Conservation (phyloP, 108 stramenopile genomes). For the Cyclotella choctawhatcheeana region DNA sequence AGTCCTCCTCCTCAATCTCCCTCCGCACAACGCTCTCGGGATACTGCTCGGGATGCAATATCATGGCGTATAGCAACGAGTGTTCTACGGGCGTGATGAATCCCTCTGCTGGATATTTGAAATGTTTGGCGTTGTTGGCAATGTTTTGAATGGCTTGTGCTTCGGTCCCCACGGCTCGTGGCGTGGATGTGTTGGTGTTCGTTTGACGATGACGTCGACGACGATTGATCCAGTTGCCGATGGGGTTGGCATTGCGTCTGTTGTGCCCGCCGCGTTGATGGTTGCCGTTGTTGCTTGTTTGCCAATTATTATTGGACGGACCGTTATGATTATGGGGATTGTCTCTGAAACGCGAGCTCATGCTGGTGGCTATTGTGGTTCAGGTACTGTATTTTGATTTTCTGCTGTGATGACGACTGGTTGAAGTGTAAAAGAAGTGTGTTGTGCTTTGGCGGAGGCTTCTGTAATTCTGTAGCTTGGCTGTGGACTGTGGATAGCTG, state of each 20-base stretch:
- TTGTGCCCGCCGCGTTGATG: constrained; percentile 5
- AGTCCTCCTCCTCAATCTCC: constrained; percentile 64
- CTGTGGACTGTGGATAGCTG: too few species aligned
- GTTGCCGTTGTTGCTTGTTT: not conserved
- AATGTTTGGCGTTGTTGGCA: constrained; percentile 20
- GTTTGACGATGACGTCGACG: constrained; percentile 7
- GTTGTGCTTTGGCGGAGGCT: too few species aligned
- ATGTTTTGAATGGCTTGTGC: constrained; percentile 40
- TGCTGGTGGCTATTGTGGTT: too few species aligned
- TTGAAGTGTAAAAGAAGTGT: too few species aligned
- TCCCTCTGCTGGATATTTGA: constrained; percentile 56
- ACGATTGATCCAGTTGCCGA: constrained; percentile 39
- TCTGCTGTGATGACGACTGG: too few species aligned
- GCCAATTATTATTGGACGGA: not conserved
- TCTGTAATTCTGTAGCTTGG: too few species aligned
- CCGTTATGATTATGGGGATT: constrained; percentile 1
- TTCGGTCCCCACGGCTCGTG: constrained; percentile 42
- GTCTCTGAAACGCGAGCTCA: constrained; percentile 42
- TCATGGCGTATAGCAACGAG: constrained; percentile 57
- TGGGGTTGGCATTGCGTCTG: constrained; percentile 30
- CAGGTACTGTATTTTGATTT: too few species aligned
- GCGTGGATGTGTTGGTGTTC: too few species aligned
- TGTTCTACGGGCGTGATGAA: constrained; percentile 67
- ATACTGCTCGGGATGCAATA: constrained; percentile 54
- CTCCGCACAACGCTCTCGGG: constrained; percentile 53